These are phyloP conservation scores for Pueraria montana DNA, from an alignment of 306 rosid species.

Conservation along the genomic window DNA sequence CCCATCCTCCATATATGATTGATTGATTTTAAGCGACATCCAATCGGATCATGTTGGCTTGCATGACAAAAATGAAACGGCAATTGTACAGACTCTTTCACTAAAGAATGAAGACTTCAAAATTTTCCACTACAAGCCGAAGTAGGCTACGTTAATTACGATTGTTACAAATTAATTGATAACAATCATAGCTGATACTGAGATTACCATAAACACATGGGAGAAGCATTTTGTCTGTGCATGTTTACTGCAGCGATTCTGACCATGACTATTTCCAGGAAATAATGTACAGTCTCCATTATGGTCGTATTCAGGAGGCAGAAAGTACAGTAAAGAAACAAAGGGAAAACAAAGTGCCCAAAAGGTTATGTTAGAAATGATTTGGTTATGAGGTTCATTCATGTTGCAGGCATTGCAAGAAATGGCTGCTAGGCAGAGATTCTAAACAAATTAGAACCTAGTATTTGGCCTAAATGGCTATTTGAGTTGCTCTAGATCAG, in stretches of 20 bases:
- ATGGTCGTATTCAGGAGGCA: constrained; percentile 7
- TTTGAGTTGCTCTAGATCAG: constrained; percentile 34
- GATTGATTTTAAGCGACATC: too few species aligned
- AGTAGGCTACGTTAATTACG: neutral
- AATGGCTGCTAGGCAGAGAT: constrained; percentile 46
- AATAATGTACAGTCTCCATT: constrained; percentile 52
- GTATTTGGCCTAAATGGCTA: constrained; percentile 35
- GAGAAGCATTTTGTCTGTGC: constrained; percentile 35
- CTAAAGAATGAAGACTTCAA: neutral
- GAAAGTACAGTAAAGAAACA: constrained; percentile 8
- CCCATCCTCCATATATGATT: too few species aligned
- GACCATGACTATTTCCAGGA: constrained; percentile 28
- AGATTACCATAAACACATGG: neutral
- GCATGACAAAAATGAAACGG: too few species aligned
- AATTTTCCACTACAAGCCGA: neutral
- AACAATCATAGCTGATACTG: neutral
- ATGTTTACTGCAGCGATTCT: constrained; percentile 42
- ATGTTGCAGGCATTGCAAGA: constrained; percentile 44
- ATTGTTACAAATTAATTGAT: neutral
- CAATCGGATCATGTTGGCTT: too few species aligned
- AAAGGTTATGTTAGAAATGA: constrained; percentile 53
- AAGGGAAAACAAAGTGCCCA: neutral
- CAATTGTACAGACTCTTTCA: neutral
- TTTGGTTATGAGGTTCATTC: constrained; percentile 50
- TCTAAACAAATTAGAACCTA: constrained; percentile 41